Evolutionary conservation across 2,329 filamentous ascomycete genomes (phyloP).

Genomic region (Acrodontium crateriforme): DNA sequence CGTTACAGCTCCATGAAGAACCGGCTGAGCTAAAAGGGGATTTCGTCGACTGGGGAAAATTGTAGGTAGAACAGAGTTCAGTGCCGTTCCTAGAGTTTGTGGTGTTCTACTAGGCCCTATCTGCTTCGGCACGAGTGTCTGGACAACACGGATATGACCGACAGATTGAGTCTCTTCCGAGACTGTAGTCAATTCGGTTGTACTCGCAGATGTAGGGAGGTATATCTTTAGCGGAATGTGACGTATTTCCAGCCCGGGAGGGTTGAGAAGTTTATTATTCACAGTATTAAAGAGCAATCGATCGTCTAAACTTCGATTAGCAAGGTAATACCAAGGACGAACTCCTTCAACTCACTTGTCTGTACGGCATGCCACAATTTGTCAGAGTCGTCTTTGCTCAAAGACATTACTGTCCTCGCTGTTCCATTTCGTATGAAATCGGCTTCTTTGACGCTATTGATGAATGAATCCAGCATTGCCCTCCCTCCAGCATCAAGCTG

Average conservation of each 20-base stretch:
- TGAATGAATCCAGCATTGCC: constrained; percentile 50
- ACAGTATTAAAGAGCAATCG: constrained; percentile 58
- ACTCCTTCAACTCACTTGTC: constrained; percentile 40
- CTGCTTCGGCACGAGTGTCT: constrained; percentile 51
- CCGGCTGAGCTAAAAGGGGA: constrained; percentile 66
- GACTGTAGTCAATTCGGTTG: constrained; percentile 20
- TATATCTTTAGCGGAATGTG: constrained; percentile 85
- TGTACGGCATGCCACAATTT: constrained; percentile 70
- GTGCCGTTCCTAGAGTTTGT: constrained; percentile 61
- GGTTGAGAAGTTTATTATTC: constrained; percentile 62
- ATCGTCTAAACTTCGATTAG: constrained; percentile 44
- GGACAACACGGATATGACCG: constrained; percentile 42
- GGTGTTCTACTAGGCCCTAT: constrained; percentile 33
- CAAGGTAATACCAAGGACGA: not conserved
- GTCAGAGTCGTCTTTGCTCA: constrained; percentile 72
- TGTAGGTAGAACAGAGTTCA: constrained; percentile 61
- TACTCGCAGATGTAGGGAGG: constrained; percentile 43
- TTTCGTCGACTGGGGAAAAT: constrained; percentile 80
- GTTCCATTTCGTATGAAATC: constrained; percentile 81
- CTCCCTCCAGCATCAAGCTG: constrained; percentile 40
- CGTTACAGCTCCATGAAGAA: constrained; percentile 73
- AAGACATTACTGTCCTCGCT: constrained; percentile 76
- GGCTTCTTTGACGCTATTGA: constrained; percentile 61
- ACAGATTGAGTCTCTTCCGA: constrained; percentile 17
- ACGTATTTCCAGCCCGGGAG: constrained; percentile 54